Evolutionary conservation across 2,329 filamentous ascomycete genomes (phyloP), one percentile per base, ranked within the genome.

Genomic region (Colletotrichum endophyticum): DNA sequence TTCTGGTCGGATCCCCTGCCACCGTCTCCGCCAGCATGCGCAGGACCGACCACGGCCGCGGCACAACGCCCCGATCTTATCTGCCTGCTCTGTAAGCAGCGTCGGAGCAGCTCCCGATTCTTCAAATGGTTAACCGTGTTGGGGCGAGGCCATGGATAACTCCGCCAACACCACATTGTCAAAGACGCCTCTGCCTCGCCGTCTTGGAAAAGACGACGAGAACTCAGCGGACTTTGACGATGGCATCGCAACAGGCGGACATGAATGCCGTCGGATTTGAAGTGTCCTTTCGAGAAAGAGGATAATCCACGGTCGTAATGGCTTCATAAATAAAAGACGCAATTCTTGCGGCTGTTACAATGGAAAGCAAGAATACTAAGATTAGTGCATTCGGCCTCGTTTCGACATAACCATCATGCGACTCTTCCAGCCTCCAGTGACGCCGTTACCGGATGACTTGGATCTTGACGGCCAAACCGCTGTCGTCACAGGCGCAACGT

Each of bases 401-500:
- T 53, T 53, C n/a, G 2, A 30, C n/a, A 9, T 63, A 16, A 2
- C 1, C 68, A 63, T 22, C 19, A 64, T 71, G 57, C 57, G 34
- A 13, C 19, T 71, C 39, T 63, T 71, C 34, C 53, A 68, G 32
- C 63, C 62, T 19, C 62, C 49, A 6, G 70, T 73, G 22, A 61
- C 25, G 8, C 49, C 53, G 9, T 64, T 67, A 3, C 70, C 57
- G 13, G 16, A 34, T 12, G 6, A 15, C 57, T 5, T 71, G 1
- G 70, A 82, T 67, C 75, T 82, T 25, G 36, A 56, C 28, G 80
- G 79, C 57, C 78, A 84, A 64, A 84, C 81, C 1, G 80, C 84
- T 66, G 81, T 88, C 28, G 81, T 88, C 49, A 88, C 86, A 0
- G 87, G 87, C n/a, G 82, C 86, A 62, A 88, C 87, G 69, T 80